Evolutionary conservation across 1,284 basidiomycete species (phyloP).

Genomic region (Boletus sp.): DNA sequence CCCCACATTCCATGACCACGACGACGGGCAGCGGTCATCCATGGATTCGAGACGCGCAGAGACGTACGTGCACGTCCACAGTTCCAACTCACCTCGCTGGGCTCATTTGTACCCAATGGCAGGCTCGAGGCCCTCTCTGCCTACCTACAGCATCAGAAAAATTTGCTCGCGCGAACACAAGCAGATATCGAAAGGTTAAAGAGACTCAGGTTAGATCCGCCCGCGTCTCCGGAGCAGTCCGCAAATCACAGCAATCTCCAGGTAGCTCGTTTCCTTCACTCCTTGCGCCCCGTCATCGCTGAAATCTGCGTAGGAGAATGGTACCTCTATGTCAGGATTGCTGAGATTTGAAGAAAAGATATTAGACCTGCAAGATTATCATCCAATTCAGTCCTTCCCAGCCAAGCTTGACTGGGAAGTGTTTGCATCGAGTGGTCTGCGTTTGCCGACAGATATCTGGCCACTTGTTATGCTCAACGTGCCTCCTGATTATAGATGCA

Average conservation of each 20-base stretch:
- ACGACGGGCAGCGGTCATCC: slow-evolving; percentile 22
- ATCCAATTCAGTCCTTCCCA: slow-evolving; percentile 31
- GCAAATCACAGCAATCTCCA: slow-evolving; percentile 31
- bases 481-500: slow-evolving; percentile 33
- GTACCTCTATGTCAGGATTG: slow-evolving; percentile 3
- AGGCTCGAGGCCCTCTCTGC: slow-evolving; percentile 64
- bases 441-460: slow-evolving; percentile 2
- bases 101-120: slow-evolving; percentile 11
- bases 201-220: slow-evolving; percentile 37
- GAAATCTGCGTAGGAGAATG: slow-evolving; percentile 12
- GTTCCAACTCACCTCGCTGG: not conserved
- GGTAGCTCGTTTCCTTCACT: slow-evolving; percentile 25
- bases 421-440: slow-evolving; percentile 32
- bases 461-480: slow-evolving; percentile 6
- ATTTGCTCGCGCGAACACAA: slow-evolving; percentile 53
- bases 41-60: slow-evolving; percentile 59
- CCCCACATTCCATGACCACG: slow-evolving; percentile 33
- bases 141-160: slow-evolving; percentile 59
- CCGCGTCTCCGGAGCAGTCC: slow-evolving; percentile 32
- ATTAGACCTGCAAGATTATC: slow-evolving; percentile 36
- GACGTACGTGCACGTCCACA: slow-evolving; percentile 40
- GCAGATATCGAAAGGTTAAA: slow-evolving; percentile 56
- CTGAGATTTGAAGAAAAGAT: slow-evolving; percentile 13
- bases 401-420: slow-evolving; percentile 31
- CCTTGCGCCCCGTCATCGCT: not conserved